phyloP scores from a whole-genome alignment of 306 rosid genomes.

The Sicyos edulis region DNA sequence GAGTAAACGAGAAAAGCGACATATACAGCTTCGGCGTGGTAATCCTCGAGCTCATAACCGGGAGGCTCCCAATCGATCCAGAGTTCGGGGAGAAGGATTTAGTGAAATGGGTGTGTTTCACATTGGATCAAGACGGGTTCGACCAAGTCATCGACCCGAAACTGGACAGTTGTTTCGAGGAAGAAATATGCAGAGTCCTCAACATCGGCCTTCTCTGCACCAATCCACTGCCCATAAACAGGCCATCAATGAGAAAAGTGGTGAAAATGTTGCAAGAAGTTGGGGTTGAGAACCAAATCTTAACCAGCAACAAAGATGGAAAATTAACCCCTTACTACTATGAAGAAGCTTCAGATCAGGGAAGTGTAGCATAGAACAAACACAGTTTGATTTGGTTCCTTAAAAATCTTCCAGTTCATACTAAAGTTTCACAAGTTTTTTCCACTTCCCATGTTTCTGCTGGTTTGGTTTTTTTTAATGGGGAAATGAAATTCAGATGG shows the following conservation, averaged over 20 bases:
- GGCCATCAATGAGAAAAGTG: conserved; percentile 63
- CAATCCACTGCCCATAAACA: conserved; percentile 75
- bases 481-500: background rate
- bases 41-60: conserved; percentile 68
- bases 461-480: background rate
- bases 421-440: background rate
- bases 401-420: background rate
- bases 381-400: background rate
- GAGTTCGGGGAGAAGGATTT: conserved; percentile 87
- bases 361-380: conserved; percentile 20
- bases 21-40: conserved; percentile 91
- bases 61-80: conserved; percentile 65
- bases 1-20: conserved; percentile 95
- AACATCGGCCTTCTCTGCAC: conserved; percentile 86
- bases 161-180: conserved; percentile 62
- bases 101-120: conserved; percentile 83
- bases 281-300: conserved; percentile 33
- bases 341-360: conserved; percentile 58
- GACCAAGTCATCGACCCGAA: conserved; percentile 63
- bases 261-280: conserved; percentile 63
- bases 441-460: background rate
- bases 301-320: conserved; percentile 39
- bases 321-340: conserved; percentile 59
- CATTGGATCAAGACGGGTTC: conserved; percentile 70
- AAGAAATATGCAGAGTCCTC: conserved; percentile 71